Evolutionary conservation across 768 basidiomycete species (phyloP).

Genomic region (Agaricus subrufescens): DNA sequence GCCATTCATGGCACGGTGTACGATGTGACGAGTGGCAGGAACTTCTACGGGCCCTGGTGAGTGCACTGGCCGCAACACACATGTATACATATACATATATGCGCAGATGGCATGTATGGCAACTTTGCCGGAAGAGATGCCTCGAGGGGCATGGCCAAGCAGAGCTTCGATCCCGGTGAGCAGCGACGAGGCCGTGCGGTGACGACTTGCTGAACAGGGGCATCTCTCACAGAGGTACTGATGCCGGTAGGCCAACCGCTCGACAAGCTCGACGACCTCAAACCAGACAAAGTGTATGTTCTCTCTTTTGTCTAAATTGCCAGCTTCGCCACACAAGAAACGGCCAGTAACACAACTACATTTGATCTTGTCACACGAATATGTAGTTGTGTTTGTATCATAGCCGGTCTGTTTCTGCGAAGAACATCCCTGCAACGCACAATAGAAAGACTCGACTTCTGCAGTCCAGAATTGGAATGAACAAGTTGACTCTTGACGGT

Average conservation of each 20-base stretch:
- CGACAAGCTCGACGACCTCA: constrained; percentile 79
- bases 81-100: not conserved
- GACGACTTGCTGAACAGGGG: not conserved
- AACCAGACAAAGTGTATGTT: constrained; percentile 76
- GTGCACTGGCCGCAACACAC: constrained; percentile 19
- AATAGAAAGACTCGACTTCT: constrained; percentile 93
- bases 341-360: constrained; percentile 92
- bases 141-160: constrained; percentile 95
- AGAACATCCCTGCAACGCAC: constrained; percentile 70
- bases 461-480: constrained; percentile 99
- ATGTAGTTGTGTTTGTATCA: constrained; percentile 67
- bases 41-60: constrained; percentile 94
- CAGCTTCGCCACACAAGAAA: constrained; percentile 94
- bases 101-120: constrained; percentile 88
- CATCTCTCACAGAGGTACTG: constrained; percentile 74
- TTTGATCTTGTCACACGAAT: constrained; percentile 78
- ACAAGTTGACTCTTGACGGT: constrained; percentile 57
- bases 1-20: constrained; percentile 86
- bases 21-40: constrained; percentile 85
- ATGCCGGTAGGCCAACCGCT: constrained; percentile 83
- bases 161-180: constrained; percentile 90
- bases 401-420: constrained; percentile 45
- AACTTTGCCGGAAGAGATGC: constrained; percentile 98
- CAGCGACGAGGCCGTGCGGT: not conserved
- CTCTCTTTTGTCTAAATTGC: no score